Evolutionary conservation across 2,329 filamentous ascomycete species (phyloP), one percentile per base, ranked within the genome.

Genomic region (Phaeoacremonium minimum): DNA sequence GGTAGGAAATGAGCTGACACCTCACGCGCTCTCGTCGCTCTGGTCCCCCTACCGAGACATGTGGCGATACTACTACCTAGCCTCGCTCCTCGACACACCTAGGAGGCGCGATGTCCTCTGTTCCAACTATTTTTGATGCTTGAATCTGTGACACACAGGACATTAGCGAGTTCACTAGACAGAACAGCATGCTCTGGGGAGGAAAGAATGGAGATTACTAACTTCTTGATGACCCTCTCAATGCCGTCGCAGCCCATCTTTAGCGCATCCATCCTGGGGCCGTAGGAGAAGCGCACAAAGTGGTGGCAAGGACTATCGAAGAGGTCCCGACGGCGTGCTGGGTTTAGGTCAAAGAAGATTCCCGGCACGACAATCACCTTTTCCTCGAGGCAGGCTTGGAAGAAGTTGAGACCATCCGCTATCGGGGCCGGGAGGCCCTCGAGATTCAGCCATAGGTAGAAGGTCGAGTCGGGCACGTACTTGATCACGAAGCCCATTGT

Each of bases 281-380:
- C 88, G 55, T 93, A 95, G 38, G 83, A 88, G 50, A 94, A 75
- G 35, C 88, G 77, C 18, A 94, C 85, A 58, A 91, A 94, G 65
- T 93, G 85, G 64, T 97, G 91, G 64, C 91, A 96, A 41, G 91
- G 91, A 48, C 80, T 87, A 65, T 97, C 91, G 48, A 97, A 97
- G 49, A 97, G 64, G 61, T 97, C 91, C 57, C 91, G 76, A 46
- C 91, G 77, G 60, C 88, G 85, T 22, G 85, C 84, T 4, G 91
- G 91, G 67, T 97, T 97, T 46, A 97, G 66, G 55, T 97, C 91
- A 60, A 97, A 97, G 75, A 97, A 97, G 61, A 97, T 97, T 42
- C 91, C 91, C 0, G 91, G 91, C 5, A 97, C 91, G 14, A 96
- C 89, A 55, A 96, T 96, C 48, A 94, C 87, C 73, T 94, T 94